A percentile compares a stretch with the other conserved stretches of the same genome.
phyloP scores from a whole-genome alignment of 805 yeast species.

The Saccharomyces kudriavzevii region DNA sequence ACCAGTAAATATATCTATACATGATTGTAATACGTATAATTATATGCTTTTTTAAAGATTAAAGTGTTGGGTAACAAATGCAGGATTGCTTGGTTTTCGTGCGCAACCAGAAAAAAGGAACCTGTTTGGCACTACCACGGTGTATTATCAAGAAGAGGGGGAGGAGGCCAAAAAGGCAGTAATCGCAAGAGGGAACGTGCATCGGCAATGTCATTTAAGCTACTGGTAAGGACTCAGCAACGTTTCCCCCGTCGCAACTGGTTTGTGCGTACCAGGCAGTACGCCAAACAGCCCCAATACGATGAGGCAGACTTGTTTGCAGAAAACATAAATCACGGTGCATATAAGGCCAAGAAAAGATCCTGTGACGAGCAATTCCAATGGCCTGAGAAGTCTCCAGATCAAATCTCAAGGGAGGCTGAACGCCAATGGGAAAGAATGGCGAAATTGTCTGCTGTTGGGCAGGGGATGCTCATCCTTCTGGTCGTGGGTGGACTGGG shows the following conservation, averaged over 20 bases:
- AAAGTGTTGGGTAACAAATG: background rate
- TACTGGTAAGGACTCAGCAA: background rate
- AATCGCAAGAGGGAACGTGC: background rate
- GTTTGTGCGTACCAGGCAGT: background rate
- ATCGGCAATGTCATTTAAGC: background rate
- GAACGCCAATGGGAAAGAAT: constrained; percentile 34
- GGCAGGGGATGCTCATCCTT: constrained; percentile 36
- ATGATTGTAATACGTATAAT: background rate
- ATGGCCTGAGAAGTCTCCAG: constrained; percentile 17
- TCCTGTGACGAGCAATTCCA: constrained; percentile 9
- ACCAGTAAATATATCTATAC: background rate
- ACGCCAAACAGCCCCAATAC: constrained; percentile 12
- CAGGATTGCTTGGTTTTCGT: background rate
- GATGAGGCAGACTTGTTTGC: constrained; percentile 31
- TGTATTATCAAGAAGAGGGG: too few relatives aligned
- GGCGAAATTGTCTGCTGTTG: constrained; percentile 40
- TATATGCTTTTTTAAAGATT: background rate
- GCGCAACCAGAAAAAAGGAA: background rate
- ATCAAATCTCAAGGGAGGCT: constrained; percentile 12
- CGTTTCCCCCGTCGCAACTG: background rate
- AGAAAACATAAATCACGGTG: constrained; percentile 15
- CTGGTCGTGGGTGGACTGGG: constrained; percentile 31
- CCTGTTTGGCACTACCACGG: background rate
- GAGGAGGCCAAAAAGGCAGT: background rate
- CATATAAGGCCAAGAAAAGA: constrained; percentile 24